These are phyloP conservation scores for Musa itinerans DNA, from an alignment of 176 grass and related monocot species.

Conservation along the genomic window DNA sequence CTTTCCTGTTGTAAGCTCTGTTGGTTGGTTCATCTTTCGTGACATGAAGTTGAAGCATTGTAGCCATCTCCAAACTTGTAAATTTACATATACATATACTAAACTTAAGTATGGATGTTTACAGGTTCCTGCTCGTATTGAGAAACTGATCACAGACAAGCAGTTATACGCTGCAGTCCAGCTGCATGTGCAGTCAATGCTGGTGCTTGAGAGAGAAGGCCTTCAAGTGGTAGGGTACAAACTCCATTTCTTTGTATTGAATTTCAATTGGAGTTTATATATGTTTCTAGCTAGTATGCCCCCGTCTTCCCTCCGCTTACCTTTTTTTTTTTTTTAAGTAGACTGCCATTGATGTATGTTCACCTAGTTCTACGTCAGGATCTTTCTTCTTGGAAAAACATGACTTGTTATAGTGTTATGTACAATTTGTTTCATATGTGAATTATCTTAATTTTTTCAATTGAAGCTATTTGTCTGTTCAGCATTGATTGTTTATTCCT, in stretches of 20 bases:
- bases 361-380: not conserved
- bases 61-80: not conserved
- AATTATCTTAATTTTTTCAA: not conserved
- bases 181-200: slow-evolving; percentile 85
- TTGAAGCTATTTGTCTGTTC: not conserved
- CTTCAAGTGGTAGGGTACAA: slow-evolving; percentile 83
- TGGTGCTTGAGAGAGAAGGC: slow-evolving; percentile 91
- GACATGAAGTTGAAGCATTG: no score
- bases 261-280: not conserved
- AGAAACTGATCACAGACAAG: slow-evolving; percentile 74
- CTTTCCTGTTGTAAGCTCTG: no score
- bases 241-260: not conserved
- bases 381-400: not conserved
- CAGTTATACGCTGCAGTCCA: slow-evolving; percentile 95
- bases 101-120: slow-evolving; percentile 8
- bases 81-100: not conserved
- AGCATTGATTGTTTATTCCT: not conserved
- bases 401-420: not conserved
- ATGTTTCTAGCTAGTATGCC: not conserved
- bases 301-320: no score
- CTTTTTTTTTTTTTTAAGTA: no score
- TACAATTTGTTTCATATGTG: not conserved
- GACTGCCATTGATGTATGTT: not conserved
- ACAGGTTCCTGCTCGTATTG: slow-evolving; percentile 92
- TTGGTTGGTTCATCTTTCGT: no score